Percentiles rank a stretch among this genome's conserved stretches.
Evolutionary conservation across 805 yeast genomes (phyloP).

Genomic region (Teunomyces lycoperdinae): DNA sequence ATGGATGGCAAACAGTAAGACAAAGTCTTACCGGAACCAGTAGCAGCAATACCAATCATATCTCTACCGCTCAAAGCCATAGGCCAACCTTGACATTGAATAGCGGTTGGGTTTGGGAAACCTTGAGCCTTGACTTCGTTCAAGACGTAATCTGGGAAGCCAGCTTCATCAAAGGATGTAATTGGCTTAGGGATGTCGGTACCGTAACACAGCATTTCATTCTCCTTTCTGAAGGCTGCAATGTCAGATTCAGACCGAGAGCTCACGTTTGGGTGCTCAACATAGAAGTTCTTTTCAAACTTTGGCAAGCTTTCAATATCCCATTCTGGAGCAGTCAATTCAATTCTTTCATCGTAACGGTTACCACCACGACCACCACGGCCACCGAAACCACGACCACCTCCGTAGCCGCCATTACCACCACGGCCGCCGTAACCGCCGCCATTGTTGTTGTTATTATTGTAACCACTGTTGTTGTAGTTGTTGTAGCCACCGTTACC

Average conservation of each 20-base stretch:
- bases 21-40: slow-evolving; percentile 98
- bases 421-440: slow-evolving; percentile 35
- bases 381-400: slow-evolving; percentile 33
- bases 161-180: slow-evolving; percentile 91
- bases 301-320: slow-evolving; percentile 73
- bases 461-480: slow-evolving; percentile 31
- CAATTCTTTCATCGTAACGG: slow-evolving; percentile 41
- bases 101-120: slow-evolving; percentile 90
- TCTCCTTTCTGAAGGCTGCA: slow-evolving; percentile 68
- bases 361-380: slow-evolving; percentile 35
- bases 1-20: slow-evolving; percentile 96
- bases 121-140: slow-evolving; percentile 88
- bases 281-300: slow-evolving; percentile 93
- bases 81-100: slow-evolving; percentile 99
- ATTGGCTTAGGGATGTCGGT: slow-evolving; percentile 91
- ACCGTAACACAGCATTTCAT: slow-evolving; percentile 86
- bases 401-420: slow-evolving; percentile 34
- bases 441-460: slow-evolving; percentile 19
- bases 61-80: slow-evolving; percentile 99
- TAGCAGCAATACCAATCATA: slow-evolving; percentile 97
- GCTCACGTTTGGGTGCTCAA: slow-evolving; percentile 77
- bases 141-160: slow-evolving; percentile 93
- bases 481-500: slow-evolving; percentile 29
- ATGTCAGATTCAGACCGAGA: slow-evolving; percentile 74
- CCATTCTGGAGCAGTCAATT: slow-evolving; percentile 75